phyloP scores from a whole-genome alignment of 75 land plant genomes.

The Cupressus sempervirens region DNA sequence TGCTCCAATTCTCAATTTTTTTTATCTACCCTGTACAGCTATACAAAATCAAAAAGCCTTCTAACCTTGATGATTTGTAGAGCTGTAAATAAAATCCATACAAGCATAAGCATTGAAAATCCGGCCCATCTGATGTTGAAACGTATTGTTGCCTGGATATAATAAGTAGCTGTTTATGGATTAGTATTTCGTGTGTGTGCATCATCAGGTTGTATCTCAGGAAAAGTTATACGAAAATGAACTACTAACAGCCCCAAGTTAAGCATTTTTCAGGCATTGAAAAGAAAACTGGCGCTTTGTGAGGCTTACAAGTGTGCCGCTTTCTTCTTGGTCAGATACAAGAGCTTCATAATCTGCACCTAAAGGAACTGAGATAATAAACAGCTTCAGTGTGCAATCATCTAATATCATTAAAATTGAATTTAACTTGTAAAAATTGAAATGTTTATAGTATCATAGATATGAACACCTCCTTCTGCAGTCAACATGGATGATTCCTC shows the following conservation, averaged over 20 bases:
- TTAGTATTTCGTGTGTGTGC: background rate
- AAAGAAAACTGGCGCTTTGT: background rate
- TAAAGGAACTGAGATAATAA: slow-evolving; percentile 25
- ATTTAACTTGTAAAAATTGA: background rate
- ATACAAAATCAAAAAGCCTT: background rate
- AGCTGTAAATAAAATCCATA: slow-evolving; percentile 50
- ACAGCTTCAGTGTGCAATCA: background rate
- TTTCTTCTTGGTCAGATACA: slow-evolving; percentile 33
- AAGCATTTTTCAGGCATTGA: background rate
- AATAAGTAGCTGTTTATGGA: background rate
- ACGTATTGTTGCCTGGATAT: slow-evolving; percentile 44
- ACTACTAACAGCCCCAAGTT: background rate
- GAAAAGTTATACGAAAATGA: background rate
- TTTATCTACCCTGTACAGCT: background rate
- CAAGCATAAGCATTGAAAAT: slow-evolving; percentile 35
- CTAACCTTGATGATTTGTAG: slow-evolving; percentile 64
- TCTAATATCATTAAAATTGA: slow-evolving; percentile 2
- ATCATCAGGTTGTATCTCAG: background rate
- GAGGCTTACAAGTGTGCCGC: slow-evolving; percentile 29
- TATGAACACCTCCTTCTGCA: background rate
- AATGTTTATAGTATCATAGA: background rate
- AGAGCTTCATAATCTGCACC: slow-evolving; percentile 43
- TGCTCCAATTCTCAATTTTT: too few relatives aligned
- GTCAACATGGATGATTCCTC: background rate
- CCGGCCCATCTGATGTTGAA: slow-evolving; percentile 49